These are phyloP conservation scores for Knoxia roxburghii DNA, from an alignment of 257 asterid species.

Conservation along the genomic window DNA sequence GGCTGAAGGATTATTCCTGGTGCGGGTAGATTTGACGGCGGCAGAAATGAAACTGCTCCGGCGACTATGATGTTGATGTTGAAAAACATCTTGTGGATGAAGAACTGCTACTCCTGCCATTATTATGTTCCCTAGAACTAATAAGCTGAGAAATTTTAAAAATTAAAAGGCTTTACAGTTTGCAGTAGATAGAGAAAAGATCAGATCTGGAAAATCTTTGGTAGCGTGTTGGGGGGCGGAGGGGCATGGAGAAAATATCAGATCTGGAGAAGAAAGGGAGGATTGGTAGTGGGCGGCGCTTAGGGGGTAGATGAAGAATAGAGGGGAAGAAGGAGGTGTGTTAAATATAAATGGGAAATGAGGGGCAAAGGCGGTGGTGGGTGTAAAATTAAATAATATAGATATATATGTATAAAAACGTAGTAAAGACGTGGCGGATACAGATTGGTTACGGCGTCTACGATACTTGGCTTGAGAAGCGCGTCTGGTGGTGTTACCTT, in stretches of 20 bases:
- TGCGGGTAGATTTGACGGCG: slow-evolving; percentile 15
- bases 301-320: not conserved
- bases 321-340: not conserved
- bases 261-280: not conserved
- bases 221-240: not conserved
- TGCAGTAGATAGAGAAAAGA: not conserved
- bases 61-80: not conserved
- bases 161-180: not conserved
- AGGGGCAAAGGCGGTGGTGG: not conserved
- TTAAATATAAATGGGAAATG: no score
- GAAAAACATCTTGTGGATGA: slow-evolving; percentile 24
- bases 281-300: not conserved
- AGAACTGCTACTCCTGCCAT: slow-evolving; percentile 37
- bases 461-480: not conserved
- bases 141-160: not conserved
- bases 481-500: no score
- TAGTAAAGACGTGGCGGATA: not conserved
- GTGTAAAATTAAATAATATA: not conserved
- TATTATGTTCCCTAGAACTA: not conserved
- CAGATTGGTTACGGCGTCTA: not conserved
- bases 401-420: not conserved
- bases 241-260: not conserved
- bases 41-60: not conserved
- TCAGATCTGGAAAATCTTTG: not conserved
- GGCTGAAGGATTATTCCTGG: not conserved